phyloP scores from a whole-genome alignment of 2,329 filamentous ascomycete species.

The Aspergillus caelatus region DNA sequence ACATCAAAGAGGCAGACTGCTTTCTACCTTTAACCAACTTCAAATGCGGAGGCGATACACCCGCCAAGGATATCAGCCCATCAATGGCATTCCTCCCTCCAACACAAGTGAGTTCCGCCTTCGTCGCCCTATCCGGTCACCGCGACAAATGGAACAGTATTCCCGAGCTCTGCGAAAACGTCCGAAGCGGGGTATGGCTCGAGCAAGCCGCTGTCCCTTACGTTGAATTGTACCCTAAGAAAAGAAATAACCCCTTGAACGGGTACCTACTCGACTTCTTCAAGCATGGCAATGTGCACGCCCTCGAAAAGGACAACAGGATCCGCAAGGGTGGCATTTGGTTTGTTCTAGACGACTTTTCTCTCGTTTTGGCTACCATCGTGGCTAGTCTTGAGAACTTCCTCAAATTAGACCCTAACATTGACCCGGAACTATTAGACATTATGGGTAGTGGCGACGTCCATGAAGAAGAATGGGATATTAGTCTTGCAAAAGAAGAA shows the following conservation, averaged over 20 bases:
- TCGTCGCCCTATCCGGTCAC: background rate
- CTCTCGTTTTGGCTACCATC: constrained; percentile 49
- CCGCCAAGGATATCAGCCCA: background rate
- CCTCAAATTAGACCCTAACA: background rate
- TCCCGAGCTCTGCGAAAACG: constrained; percentile 67
- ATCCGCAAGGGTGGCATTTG: constrained; percentile 70
- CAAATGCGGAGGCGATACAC: constrained; percentile 32
- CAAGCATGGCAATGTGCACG: constrained; percentile 66
- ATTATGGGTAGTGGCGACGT: background rate
- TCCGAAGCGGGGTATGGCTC: constrained; percentile 70
- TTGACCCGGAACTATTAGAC: background rate
- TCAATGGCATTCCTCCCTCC: background rate
- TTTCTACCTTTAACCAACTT: background rate
- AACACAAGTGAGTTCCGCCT: background rate
- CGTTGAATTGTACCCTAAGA: constrained; percentile 62
- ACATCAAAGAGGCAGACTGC: constrained; percentile 58
- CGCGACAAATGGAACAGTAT: constrained; percentile 65
- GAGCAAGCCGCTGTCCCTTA: constrained; percentile 74
- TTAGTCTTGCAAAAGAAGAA: background rate
- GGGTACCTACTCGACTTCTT: constrained; percentile 70
- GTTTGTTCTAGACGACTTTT: constrained; percentile 72
- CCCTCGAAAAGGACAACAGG: constrained; percentile 60
- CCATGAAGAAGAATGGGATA: background rate
- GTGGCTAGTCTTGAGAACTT: constrained; percentile 10
- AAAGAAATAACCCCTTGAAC: constrained; percentile 40